Conservation (phyloP, 768 basidiomycete genomes). For the Trametes cubensis region DNA sequence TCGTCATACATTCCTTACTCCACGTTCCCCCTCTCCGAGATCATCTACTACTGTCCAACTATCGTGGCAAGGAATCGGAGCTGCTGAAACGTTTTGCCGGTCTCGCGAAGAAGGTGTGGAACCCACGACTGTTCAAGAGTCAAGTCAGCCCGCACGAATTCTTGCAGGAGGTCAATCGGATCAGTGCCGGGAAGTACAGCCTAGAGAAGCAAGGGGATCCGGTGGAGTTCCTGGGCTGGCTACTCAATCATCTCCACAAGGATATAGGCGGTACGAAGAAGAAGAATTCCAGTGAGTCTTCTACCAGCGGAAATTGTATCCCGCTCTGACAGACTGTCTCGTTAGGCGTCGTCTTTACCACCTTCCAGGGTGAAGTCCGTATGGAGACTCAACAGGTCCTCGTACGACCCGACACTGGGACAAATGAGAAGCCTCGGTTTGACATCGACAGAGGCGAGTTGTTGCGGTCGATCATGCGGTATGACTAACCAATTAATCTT, state of each 20-base stretch:
- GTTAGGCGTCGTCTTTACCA: slow-evolving; percentile 85
- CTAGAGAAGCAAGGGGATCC: slow-evolving; percentile 96
- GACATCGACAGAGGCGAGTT: slow-evolving; percentile 88
- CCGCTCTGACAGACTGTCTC: slow-evolving; percentile 10
- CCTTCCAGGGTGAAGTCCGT: slow-evolving; percentile 92
- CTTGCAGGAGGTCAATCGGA: slow-evolving; percentile 91
- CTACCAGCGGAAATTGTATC: slow-evolving; percentile 24
- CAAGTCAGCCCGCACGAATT: slow-evolving; percentile 99
- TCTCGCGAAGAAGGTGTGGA: slow-evolving; percentile 94
- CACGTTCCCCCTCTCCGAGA: slow-evolving; percentile 91
- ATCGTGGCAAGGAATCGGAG: slow-evolving; percentile 78
- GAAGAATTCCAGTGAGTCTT: slow-evolving; percentile 78
- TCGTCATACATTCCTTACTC: slow-evolving; percentile 89
- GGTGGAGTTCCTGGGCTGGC: slow-evolving; percentile 93
- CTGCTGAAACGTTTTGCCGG: slow-evolving; percentile 85
- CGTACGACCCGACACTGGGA: slow-evolving; percentile 74
- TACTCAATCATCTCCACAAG: slow-evolving; percentile 90
- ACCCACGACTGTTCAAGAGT: slow-evolving; percentile 92
- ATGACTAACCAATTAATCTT: slow-evolving; percentile 19
- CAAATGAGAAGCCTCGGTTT: slow-evolving; percentile 83
- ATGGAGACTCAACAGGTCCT: slow-evolving; percentile 94
- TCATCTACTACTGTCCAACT: slow-evolving; percentile 77
- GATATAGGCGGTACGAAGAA: slow-evolving; percentile 96
- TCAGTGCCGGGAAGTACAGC: slow-evolving; percentile 88
- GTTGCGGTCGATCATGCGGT: slow-evolving; percentile 16